Base-by-base conservation (phyloP, 2,329 filamentous ascomycete species). In the Orbilia brochopaga region DNA sequence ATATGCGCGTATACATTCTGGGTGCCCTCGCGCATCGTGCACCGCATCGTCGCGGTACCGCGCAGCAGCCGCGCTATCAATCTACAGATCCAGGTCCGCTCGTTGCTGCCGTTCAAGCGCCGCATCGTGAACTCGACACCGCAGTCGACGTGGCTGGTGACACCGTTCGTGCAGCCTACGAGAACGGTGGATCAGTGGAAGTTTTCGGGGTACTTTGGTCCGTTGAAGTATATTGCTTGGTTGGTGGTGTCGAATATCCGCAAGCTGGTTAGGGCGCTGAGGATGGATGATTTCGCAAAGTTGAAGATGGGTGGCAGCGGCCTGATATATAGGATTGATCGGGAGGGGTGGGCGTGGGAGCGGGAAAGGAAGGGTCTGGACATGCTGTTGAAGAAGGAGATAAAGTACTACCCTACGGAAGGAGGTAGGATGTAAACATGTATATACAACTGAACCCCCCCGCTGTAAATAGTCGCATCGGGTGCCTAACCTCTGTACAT, bases 1-100 rank as follows among this genome's bases (percentile, higher is more conserved):
- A 70, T 70, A n/a, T 70, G 35, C 24, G 66, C 48, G 10, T 70
- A 70, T 30, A 51, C 51, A 19, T 70, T 70, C 32, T 70, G 66
- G 66, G 66, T 70, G 15, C 66, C 66, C 8, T 70, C 66, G 24
- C 63, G 66, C 7, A 64, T 64, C 21, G 30, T 70, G 46, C 66
- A 70, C 48, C 54, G 66, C 10, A 70, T 70, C 51, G 32, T 64
- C 42, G 59, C 66, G 3, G 54, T 70, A 6, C 66, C 66, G 1
- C 50, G 51, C 5, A n/a, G 21, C 8, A 24, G 13, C 13, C 11
- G 53, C 35, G 11, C 35, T 1, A 32, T 70, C 19, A 17, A 48
- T 5, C 54, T 70, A 17, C 66, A 70, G 50, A 58, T 70, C 24
- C 66, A 70, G 60, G 53, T 59, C n/a, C 66, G 66, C 37, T 64